Evolutionary conservation across 345 rosid species (phyloP).

Genomic region (Geranium rotundifolium): DNA sequence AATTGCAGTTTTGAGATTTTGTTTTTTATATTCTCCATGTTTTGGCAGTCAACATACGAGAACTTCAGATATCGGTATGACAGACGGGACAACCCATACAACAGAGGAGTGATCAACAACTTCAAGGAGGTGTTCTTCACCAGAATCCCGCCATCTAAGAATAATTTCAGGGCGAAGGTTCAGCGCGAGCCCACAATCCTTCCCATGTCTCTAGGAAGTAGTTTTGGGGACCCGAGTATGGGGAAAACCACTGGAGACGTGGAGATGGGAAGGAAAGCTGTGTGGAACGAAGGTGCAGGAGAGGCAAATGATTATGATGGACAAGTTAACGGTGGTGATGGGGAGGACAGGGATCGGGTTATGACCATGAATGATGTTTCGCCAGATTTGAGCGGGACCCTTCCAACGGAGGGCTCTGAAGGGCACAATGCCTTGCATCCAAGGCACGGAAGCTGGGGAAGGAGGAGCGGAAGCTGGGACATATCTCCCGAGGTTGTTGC

Average conservation of each 20-base stretch:
- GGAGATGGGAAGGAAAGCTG: slow-evolving; percentile 65
- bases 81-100: slow-evolving; percentile 52
- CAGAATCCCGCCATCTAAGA: slow-evolving; percentile 50
- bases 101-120: slow-evolving; percentile 57
- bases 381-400: slow-evolving; percentile 50
- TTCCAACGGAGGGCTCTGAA: slow-evolving; percentile 51
- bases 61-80: slow-evolving; percentile 75
- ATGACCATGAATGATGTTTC: slow-evolving; percentile 18
- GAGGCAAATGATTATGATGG: slow-evolving; percentile 18
- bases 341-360: slow-evolving; percentile 25
- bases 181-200: slow-evolving; percentile 34
- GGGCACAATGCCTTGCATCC: slow-evolving; percentile 43
- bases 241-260: slow-evolving; percentile 44
- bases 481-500: slow-evolving; percentile 37
- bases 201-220: slow-evolving; percentile 33
- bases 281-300: slow-evolving; percentile 35
- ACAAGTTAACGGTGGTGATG: slow-evolving; percentile 18
- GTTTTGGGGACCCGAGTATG: slow-evolving; percentile 26
- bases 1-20: background rate
- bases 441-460: slow-evolving; percentile 50
- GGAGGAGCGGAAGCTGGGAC: slow-evolving; percentile 69
- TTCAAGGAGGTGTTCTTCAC: slow-evolving; percentile 68
- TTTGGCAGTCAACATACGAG: slow-evolving; percentile 84
- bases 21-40: slow-evolving; percentile 8
- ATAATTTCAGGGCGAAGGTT: slow-evolving; percentile 68